These are phyloP conservation scores for Fusarium sp. DNA, from an alignment of 2,329 filamentous ascomycete genomes.

Conservation along the genomic window DNA sequence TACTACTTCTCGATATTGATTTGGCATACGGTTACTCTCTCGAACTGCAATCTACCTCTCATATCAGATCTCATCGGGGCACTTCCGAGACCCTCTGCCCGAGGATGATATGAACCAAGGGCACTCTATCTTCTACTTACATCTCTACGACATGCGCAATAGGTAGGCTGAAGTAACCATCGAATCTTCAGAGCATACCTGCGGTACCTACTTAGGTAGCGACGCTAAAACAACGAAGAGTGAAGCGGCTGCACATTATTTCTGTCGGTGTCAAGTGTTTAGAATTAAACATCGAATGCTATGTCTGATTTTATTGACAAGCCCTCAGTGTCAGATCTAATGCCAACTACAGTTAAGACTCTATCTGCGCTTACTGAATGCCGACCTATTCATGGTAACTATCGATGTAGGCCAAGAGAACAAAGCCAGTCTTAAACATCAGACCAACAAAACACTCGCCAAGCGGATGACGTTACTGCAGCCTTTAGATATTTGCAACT, in stretches of 20 bases:
- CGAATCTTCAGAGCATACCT: background rate
- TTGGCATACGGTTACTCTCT: background rate
- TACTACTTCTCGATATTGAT: background rate
- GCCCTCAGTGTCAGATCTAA: background rate
- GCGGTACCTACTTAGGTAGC: background rate
- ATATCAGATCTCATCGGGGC: slow-evolving; percentile 21
- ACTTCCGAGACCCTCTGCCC: slow-evolving; percentile 37
- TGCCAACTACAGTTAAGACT: background rate
- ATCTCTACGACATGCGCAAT: background rate
- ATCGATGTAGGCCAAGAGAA: slow-evolving; percentile 25
- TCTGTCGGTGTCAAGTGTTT: background rate
- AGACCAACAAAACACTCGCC: slow-evolving; percentile 8
- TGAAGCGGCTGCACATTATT: background rate
- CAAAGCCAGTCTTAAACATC: slow-evolving; percentile 10
- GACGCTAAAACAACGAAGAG: background rate
- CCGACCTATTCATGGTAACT: slow-evolving; percentile 15
- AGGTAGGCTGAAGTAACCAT: background rate
- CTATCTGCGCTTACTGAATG: slow-evolving; percentile 1
- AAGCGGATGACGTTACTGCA: background rate
- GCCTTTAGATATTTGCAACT: background rate
- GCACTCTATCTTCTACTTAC: background rate
- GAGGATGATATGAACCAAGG: slow-evolving; percentile 31
- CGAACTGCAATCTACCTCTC: slow-evolving; percentile 2
- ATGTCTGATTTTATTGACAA: background rate
- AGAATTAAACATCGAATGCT: background rate